A percentile compares a stretch with the other conserved stretches of the same genome.
Conservation (phyloP, 805 yeast species). For the Sugiyamaella floridensis region DNA sequence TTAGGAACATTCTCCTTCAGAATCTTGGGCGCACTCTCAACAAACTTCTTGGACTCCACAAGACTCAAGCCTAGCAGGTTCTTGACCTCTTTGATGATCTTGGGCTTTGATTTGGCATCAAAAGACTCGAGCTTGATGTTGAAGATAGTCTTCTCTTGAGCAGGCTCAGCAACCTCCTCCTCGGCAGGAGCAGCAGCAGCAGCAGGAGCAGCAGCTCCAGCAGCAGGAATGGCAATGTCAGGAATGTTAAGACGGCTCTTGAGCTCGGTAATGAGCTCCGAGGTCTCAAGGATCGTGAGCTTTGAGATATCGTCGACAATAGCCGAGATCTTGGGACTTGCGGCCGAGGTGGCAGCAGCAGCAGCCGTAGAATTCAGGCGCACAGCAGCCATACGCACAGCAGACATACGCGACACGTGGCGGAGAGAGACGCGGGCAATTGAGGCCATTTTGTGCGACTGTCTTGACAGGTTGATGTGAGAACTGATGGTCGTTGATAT, state of each 20-base stretch:
- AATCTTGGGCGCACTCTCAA: conserved; percentile 94
- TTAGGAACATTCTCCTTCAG: conserved; percentile 92
- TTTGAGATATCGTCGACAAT: conserved; percentile 89
- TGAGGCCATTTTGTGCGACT: neutral
- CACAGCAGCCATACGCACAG: conserved; percentile 1
- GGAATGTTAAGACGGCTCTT: conserved; percentile 78
- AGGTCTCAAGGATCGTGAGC: conserved; percentile 87
- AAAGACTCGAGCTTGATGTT: conserved; percentile 86
- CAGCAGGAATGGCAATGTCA: conserved; percentile 81
- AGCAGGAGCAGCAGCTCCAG: conserved; percentile 54
- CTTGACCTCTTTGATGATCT: conserved; percentile 96
- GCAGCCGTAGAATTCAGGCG: conserved; percentile 37
- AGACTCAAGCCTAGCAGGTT: conserved; percentile 81
- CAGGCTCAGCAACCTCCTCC: conserved; percentile 71
- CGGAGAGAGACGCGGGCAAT: neutral
- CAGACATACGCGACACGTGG: neutral
- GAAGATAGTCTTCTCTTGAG: conserved; percentile 89
- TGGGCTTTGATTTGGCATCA: conserved; percentile 92
- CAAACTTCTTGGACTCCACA: conserved; percentile 96
- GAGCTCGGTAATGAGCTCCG: conserved; percentile 69
- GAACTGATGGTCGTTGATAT: neutral
- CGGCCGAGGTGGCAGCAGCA: conserved; percentile 40
- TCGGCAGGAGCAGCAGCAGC: conserved; percentile 65
- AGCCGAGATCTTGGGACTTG: conserved; percentile 78
- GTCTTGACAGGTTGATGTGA: neutral